Base-by-base conservation (phyloP, 2,329 filamentous ascomycete genomes). In the Pseudomassariella vexata region DNA sequence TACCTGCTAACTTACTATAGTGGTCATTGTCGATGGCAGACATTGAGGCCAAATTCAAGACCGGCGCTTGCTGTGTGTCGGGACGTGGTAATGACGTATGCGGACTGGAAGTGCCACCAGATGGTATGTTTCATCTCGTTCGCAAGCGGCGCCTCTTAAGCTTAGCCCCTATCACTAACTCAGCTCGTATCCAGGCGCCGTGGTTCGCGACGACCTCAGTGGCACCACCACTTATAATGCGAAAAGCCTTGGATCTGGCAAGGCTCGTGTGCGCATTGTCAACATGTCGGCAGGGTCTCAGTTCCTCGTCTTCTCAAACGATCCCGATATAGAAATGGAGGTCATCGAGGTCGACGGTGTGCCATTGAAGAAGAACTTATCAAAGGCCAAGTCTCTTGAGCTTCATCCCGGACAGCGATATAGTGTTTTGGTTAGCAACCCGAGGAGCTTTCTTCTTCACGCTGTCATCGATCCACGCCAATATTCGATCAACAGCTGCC, bases 311-410 rank as follows among this genome's bases (percentile, higher is more conserved):
- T 33, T 33, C 9, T 17, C 30, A 2, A 21, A 33, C 30, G 24
- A 27, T 14, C 18, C 24, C 4, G 18, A 20, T 14, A 19, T 33
- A n/a, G 30, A 33, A 16, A 26, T 33, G 24, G n/a, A 14, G 3
- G 30, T 33, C 18, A 33, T 26, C 11, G 30, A 33, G 24, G 16
- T 12, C 30, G 30, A 33, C 7, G 30, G 30, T 7, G 30, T 33
- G 17, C 14, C 30, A 10, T 14, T 33, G 12, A 21, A 27, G 6
- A n/a, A n/a, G n/a, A 9, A 17, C 2, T 18, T 11, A 12, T 18
- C 24, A 10, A 6, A 5, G 24, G 24, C 17, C 6, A 33, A 33
- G 18, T 33, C 30, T 5, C 7, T 33, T 16, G 17, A 16, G 12
- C 6, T 33, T 3, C 30, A 26, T 5, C 30, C 30, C 8, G 30